Percentiles rank a stretch among this genome's conserved stretches.
phyloP scores from a whole-genome alignment of 768 basidiomycete genomes.

The Myochromella boudieri region DNA sequence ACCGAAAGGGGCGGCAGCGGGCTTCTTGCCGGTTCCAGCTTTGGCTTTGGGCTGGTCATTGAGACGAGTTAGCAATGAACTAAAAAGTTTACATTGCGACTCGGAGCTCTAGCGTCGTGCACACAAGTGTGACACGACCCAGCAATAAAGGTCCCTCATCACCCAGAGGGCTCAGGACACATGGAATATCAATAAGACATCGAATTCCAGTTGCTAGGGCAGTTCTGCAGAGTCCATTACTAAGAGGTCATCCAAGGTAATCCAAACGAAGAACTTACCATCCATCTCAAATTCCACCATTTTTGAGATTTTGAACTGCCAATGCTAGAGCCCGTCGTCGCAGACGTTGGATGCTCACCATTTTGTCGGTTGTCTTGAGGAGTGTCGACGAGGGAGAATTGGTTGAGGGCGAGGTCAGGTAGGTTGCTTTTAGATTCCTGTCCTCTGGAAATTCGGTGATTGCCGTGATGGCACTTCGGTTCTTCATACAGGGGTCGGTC shows the following conservation, averaged over 20 bases:
- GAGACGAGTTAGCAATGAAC: constrained; percentile 68
- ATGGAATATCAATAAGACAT: constrained; percentile 16
- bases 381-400: constrained; percentile 12
- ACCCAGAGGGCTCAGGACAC: constrained; percentile 39
- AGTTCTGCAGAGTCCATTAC: constrained; percentile 18
- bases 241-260: constrained; percentile 23
- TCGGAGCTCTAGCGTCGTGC: constrained; percentile 58
- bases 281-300: constrained; percentile 40
- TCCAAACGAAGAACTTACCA: constrained; percentile 46
- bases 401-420: neutral
- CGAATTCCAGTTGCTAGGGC: constrained; percentile 21
- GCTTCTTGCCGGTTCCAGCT: constrained; percentile 75
- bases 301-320: constrained; percentile 33
- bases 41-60: constrained; percentile 90
- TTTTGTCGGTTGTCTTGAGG: constrained; percentile 46
- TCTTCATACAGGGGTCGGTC: too few relatives aligned
- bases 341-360: constrained; percentile 46
- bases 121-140: constrained; percentile 29
- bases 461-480: too few relatives aligned
- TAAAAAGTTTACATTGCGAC: constrained; percentile 35
- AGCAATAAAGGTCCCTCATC: constrained; percentile 39
- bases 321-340: constrained; percentile 39
- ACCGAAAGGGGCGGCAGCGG: constrained; percentile 81
- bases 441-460: too few relatives aligned
- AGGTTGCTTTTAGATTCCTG: too few relatives aligned